Base-by-base conservation (phyloP, 2,329 filamentous ascomycete species). In the Nothophaeocryptopus gaeumannii region DNA sequence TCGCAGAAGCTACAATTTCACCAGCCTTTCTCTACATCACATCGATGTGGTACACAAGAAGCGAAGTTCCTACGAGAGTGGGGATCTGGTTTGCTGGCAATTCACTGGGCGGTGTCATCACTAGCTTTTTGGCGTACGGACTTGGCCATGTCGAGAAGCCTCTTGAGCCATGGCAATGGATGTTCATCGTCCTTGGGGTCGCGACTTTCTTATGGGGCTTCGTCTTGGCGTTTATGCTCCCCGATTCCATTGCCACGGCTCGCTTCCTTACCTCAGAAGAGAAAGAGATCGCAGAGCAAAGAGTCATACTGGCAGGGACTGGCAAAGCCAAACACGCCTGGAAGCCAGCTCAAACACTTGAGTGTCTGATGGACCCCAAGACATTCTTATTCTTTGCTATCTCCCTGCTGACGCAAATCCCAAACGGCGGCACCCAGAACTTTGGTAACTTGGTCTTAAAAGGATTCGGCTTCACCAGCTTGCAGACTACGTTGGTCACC, bases 11-110 rank as follows among this genome's bases (percentile, higher is more conserved):
- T 12, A 60, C 64, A n/a, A 63, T 65, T 42, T 63, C 66, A 29
- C 69, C 70, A 0, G 71, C 70, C 5, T 69, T 68, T 44, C 65
- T 70, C 16, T 72, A 71, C 51, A 67, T 72, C 15, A 65, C 73
- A 5, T 66, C 63, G 9, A 63, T 61, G 12, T 63, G 72, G 32
- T 71, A 67, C 48, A 68, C 67, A 14, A 64, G 63, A 29, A 62
- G 66, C 35, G 63, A 64, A 48, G 16, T 63, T 54, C 34, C 67
- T 55, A 47, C 48, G 20, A 31, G 55, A 26, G 50, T 55, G 10
- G 50, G 57, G 2, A 58, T 58, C n/a, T 58, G 55, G 53, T 56
- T 58, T 16, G 56, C 53, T 16, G 56, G 56, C 15, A 57, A 58
- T 37, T 51, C 50, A 5, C 36, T 54, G 5, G 55, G 51, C 14